These are phyloP conservation scores for Fusarium sp. DNA, from an alignment of 2,329 filamentous ascomycete genomes.

Conservation along the genomic window DNA sequence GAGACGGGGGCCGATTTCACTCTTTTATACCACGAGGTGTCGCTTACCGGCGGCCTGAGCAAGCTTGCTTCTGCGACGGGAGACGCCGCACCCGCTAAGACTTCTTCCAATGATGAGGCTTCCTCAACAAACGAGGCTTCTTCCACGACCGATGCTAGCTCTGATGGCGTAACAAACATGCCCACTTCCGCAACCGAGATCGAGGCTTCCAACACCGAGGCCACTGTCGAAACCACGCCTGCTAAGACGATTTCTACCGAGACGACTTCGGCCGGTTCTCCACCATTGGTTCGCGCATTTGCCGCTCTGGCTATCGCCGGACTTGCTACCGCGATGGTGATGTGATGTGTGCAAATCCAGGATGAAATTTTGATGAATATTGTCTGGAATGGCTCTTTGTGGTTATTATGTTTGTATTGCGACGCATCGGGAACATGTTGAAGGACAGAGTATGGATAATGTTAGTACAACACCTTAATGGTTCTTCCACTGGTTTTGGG, in stretches of 20 bases:
- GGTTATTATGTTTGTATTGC: not conserved
- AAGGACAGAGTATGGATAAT: too few species aligned
- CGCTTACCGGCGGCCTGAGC: conserved; percentile 3
- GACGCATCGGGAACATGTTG: not conserved
- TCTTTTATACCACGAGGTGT: conserved; percentile 4
- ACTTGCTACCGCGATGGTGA: not conserved
- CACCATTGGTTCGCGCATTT: not conserved
- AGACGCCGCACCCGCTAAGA: not conserved
- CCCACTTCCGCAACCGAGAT: not conserved
- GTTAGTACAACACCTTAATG: not conserved
- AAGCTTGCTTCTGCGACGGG: not conserved
- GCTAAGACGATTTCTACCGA: not conserved
- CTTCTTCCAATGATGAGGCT: not conserved
- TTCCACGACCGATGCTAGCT: not conserved
- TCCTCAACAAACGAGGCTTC: not conserved
- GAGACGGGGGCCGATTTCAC: conserved; percentile 15
- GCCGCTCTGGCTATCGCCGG: not conserved
- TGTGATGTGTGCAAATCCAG: not conserved
- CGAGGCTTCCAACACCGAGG: not conserved
- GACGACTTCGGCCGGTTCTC: not conserved
- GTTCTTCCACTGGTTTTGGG: not conserved
- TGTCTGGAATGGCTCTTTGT: not conserved
- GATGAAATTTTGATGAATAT: not conserved
- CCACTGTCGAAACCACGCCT: not conserved
- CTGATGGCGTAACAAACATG: not conserved